Evolutionary conservation across 257 asterid species (phyloP).

Genomic region (Nicotiana undulata): DNA sequence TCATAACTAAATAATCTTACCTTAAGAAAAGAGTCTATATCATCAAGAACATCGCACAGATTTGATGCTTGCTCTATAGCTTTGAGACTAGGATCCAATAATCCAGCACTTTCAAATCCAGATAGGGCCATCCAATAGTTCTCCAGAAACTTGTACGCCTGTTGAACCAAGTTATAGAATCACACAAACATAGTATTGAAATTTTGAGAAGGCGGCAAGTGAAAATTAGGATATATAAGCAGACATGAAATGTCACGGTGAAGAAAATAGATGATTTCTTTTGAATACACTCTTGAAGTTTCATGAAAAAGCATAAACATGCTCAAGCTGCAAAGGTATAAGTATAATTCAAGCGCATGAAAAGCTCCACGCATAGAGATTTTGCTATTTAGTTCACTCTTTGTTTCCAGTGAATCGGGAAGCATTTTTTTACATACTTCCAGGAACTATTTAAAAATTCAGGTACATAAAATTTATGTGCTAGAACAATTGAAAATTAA

Average conservation of each 20-base stretch:
- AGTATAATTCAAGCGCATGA: background rate
- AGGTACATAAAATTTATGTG: background rate
- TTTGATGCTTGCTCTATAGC: constrained; percentile 60
- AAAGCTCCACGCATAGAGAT: background rate
- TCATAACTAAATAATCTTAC: constrained; percentile 30
- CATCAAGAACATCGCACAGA: constrained; percentile 59
- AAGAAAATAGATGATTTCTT: background rate
- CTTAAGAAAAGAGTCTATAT: constrained; percentile 45
- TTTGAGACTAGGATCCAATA: constrained; percentile 71
- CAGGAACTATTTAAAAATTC: background rate
- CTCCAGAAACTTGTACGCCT: constrained; percentile 78
- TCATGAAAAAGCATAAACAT: background rate
- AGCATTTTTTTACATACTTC: background rate
- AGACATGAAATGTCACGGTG: background rate
- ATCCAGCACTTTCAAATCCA: constrained; percentile 93
- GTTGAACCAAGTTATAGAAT: background rate
- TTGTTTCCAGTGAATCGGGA: background rate
- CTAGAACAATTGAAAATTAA: background rate
- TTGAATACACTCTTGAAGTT: background rate
- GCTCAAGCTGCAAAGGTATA: background rate
- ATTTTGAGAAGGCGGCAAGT: background rate
- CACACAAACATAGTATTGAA: background rate
- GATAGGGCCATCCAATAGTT: constrained; percentile 82
- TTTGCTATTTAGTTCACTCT: background rate
- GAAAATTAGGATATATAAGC: background rate